phyloP scores from a whole-genome alignment of 164 flowering plant species.

The Vitis riparia region DNA sequence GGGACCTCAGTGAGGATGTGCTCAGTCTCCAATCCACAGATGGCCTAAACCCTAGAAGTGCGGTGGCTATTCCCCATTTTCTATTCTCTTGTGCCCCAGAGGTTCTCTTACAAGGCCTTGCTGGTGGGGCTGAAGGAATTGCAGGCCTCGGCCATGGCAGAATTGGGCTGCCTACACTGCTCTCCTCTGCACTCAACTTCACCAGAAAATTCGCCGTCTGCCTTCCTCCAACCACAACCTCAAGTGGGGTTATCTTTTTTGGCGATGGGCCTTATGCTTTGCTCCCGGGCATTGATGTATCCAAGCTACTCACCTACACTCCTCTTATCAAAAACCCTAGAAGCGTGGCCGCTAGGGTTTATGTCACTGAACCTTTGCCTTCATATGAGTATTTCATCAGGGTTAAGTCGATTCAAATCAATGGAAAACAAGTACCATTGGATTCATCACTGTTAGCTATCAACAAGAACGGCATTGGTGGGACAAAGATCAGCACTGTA shows the following conservation, averaged over 20 bases:
- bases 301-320: slow-evolving; percentile 27
- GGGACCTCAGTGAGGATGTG: slow-evolving; percentile 20
- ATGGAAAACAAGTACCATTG: slow-evolving; percentile 1
- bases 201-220: slow-evolving; percentile 37
- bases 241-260: slow-evolving; percentile 34
- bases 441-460: not conserved
- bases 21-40: slow-evolving; percentile 26
- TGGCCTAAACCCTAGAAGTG: slow-evolving; percentile 24
- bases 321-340: slow-evolving; percentile 18
- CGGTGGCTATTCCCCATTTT: slow-evolving; percentile 17
- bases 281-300: slow-evolving; percentile 24
- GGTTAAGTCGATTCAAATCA: slow-evolving; percentile 8
- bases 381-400: slow-evolving; percentile 8
- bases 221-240: slow-evolving; percentile 14
- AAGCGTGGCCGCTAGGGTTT: not conserved
- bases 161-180: slow-evolving; percentile 25
- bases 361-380: not conserved
- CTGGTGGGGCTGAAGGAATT: slow-evolving; percentile 30
- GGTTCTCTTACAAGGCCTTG: slow-evolving; percentile 28
- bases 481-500: no score
- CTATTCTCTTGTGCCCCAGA: slow-evolving; percentile 26
- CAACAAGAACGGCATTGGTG: not conserved
- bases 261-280: slow-evolving; percentile 37
- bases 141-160: slow-evolving; percentile 29
- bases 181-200: slow-evolving; percentile 27